Evolutionary conservation across 2,329 filamentous ascomycete genomes (phyloP).

Genomic region (Thielaviopsis musarum): DNA sequence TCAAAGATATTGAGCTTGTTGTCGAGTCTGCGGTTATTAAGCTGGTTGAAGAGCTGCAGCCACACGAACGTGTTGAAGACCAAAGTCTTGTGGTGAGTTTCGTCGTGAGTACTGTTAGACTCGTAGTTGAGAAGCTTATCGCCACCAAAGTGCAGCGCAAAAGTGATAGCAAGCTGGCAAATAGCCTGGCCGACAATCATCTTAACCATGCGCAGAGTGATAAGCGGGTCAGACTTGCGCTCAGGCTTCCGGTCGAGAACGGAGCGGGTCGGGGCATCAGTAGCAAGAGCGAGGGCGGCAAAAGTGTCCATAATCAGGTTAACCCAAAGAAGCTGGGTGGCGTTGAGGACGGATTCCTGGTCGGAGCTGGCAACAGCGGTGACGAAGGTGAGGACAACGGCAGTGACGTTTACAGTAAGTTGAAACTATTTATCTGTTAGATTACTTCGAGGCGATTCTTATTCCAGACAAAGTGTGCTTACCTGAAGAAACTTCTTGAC

Average conservation of each 20-base stretch:
- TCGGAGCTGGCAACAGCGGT: constrained; percentile 35
- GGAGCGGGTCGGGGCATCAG: constrained; percentile 19
- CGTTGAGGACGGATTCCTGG: constrained; percentile 37
- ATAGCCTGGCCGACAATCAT: constrained; percentile 47
- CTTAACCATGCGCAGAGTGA: constrained; percentile 54
- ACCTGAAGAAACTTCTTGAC: constrained; percentile 47
- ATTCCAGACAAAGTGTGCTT: constrained; percentile 6
- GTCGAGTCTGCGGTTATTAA: constrained; percentile 72
- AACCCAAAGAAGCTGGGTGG: constrained; percentile 45
- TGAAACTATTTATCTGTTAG: constrained; percentile 26
- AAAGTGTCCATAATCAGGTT: constrained; percentile 50
- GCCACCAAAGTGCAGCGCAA: constrained; percentile 45
- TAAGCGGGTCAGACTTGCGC: constrained; percentile 52
- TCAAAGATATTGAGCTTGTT: constrained; percentile 83
- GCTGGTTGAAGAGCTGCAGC: constrained; percentile 65
- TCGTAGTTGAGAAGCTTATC: constrained; percentile 35
- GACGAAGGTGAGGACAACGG: constrained; percentile 41
- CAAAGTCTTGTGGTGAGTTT: constrained; percentile 35
- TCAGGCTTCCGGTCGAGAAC: constrained; percentile 29
- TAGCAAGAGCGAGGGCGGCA: constrained; percentile 32
- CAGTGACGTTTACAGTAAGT: constrained; percentile 47
- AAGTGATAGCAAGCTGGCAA: constrained; percentile 41
- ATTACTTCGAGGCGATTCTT: neutral
- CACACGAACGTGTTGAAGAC: constrained; percentile 57
- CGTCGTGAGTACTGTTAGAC: constrained; percentile 21